A percentile compares a stretch with the other conserved stretches of the same genome.
phyloP scores from a whole-genome alignment of 805 yeast species.

The Wickerhamiella azymoides region DNA sequence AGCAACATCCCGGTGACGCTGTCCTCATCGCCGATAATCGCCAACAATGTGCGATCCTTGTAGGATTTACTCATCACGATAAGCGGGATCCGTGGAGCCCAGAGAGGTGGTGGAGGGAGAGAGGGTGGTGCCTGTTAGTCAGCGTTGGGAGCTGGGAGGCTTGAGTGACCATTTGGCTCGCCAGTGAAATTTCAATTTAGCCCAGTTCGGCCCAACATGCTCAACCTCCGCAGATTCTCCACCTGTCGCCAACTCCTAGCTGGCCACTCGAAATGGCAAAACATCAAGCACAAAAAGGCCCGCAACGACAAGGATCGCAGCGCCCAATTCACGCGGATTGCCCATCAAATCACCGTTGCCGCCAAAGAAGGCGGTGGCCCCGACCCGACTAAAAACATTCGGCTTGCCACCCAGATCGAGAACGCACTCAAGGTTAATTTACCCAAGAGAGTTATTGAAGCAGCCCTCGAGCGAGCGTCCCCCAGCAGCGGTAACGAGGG shows the following conservation, averaged over 20 bases:
- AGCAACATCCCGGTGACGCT: conserved; percentile 89
- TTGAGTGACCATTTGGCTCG: too few species aligned
- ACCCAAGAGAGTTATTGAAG: conserved; percentile 72
- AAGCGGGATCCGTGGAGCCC: too few species aligned
- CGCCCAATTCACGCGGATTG: conserved; percentile 51
- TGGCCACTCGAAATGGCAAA: conserved; percentile 95
- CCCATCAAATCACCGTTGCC: conserved; percentile 61
- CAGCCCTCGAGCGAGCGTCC: conserved; percentile 54
- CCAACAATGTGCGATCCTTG: conserved; percentile 67
- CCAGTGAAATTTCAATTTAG: too few species aligned
- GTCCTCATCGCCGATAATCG: conserved; percentile 96
- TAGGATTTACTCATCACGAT: conserved; percentile 22
- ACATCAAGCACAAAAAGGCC: conserved; percentile 86
- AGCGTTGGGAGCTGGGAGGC: too few species aligned
- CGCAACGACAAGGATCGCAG: conserved; percentile 75
- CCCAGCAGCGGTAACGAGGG: conserved; percentile 47
- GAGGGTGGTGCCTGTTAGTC: background rate
- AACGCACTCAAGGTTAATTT: conserved; percentile 64
- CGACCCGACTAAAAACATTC: conserved; percentile 47
- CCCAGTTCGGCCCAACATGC: too few species aligned
- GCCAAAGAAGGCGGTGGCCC: conserved; percentile 53
- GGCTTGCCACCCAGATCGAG: conserved; percentile 60
- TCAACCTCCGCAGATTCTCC: background rate
- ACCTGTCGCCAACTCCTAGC: conserved; percentile 24
- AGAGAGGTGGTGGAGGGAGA: background rate